Conservation (phyloP, 345 rosid species). For the Salix viminalis region DNA sequence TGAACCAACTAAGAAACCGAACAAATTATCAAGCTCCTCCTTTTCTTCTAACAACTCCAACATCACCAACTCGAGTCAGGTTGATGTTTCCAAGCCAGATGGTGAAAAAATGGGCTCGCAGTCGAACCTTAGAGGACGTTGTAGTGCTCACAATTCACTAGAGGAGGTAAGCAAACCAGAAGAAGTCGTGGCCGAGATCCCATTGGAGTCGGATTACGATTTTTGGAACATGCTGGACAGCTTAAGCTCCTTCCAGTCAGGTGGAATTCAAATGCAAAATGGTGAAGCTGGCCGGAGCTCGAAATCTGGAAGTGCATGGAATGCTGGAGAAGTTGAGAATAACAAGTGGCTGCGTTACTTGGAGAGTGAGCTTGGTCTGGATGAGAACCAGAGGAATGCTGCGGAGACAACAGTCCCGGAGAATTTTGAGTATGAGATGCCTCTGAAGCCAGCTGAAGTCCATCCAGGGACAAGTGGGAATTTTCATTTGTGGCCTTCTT, state of each 20-base stretch:
- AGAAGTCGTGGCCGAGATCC: constrained; percentile 29
- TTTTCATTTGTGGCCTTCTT: constrained; percentile 13
- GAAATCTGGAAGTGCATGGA: constrained; percentile 15
- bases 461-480: neutral
- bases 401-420: neutral
- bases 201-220: constrained; percentile 54
- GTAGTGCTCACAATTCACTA: neutral
- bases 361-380: constrained; percentile 64
- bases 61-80: constrained; percentile 18
- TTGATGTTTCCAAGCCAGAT: constrained; percentile 9
- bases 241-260: constrained; percentile 29
- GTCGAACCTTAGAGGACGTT: constrained; percentile 4
- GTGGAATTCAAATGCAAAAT: constrained; percentile 9
- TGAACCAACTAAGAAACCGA: constrained; percentile 17
- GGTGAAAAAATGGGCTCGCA: constrained; percentile 9
- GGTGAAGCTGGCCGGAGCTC: constrained; percentile 22
- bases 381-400: neutral
- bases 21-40: constrained; percentile 33
- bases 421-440: neutral
- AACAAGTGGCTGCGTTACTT: constrained; percentile 53
- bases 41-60: constrained; percentile 37
- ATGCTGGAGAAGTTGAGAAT: constrained; percentile 26
- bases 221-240: constrained; percentile 68
- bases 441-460: neutral
- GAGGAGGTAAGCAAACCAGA: constrained; percentile 67